Conservation (phyloP, 2,329 filamentous ascomycete genomes). For the Sphaerulina musiva region DNA sequence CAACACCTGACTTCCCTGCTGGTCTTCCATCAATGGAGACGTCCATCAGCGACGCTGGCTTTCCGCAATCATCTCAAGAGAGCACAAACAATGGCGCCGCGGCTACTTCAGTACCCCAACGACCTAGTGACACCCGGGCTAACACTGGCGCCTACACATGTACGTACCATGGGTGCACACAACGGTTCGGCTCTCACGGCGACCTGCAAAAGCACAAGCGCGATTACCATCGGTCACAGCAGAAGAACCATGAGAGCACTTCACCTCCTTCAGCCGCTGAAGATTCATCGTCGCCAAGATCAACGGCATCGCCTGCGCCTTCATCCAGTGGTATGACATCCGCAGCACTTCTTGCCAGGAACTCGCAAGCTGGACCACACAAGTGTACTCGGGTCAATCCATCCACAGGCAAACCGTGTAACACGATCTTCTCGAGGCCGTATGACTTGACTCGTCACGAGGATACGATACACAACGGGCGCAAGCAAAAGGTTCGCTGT, state of each 20-base stretch:
- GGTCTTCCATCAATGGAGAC: conserved; percentile 58
- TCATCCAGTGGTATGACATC: conserved; percentile 44
- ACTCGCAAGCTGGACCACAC: conserved; percentile 88
- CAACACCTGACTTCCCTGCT: conserved; percentile 53
- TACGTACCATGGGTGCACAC: conserved; percentile 83
- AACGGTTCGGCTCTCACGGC: conserved; percentile 79
- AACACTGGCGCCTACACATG: conserved; percentile 91
- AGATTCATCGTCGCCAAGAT: conserved; percentile 27
- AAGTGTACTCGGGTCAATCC: conserved; percentile 90
- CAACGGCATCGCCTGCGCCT: conserved; percentile 29
- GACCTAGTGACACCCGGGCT: conserved; percentile 60
- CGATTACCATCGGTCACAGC: conserved; percentile 76
- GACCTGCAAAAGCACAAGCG: conserved; percentile 93
- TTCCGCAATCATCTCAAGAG: conserved; percentile 40
- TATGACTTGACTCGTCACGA: conserved; percentile 96
- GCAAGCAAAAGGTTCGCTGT: conserved; percentile 91
- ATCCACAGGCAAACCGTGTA: conserved; percentile 89
- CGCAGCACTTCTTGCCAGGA: conserved; percentile 54
- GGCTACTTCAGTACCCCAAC: conserved; percentile 31
- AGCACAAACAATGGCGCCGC: conserved; percentile 30
- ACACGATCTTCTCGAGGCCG: conserved; percentile 85
- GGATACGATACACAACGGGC: conserved; percentile 91
- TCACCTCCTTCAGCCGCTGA: conserved; percentile 36
- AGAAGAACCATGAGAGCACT: conserved; percentile 33
- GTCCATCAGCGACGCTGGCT: conserved; percentile 49